Evolutionary conservation across 2,329 filamentous ascomycete genomes (phyloP), one percentile per base, ranked within the genome.

Genomic region (Aureobasidium uvarum): DNA sequence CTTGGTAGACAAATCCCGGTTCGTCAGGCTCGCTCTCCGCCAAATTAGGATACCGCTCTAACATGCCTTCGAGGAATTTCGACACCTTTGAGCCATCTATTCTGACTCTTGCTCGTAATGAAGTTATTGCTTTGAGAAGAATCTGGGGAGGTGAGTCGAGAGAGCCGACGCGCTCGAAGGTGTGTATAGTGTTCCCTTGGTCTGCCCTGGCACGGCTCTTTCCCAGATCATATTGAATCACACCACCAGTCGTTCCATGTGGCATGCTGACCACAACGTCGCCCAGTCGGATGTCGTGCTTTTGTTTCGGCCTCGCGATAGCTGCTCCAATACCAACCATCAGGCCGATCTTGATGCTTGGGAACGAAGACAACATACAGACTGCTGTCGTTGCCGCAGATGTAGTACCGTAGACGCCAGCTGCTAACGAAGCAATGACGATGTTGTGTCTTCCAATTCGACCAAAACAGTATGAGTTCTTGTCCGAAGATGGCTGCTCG

Each of bases 261-360:
- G 72, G 72, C 13, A 65, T 60, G 62, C 72, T 71, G 20, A 74
- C 68, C 1, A 71, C 70, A 8, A 74, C 60, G 46, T 74, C 72
- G 4, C 72, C 72, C 3, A 74, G 71, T 2, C 70, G 67, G 5
- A 74, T 69, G 23, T 73, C 70, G 0, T 25, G 46, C 46, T 31
- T 11, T 16, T 31, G 51, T 33, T 6, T 50, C 11, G 20, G 48
- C 5, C 62, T 62, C 0, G 70, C 67, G 10, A 71, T 69, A 0
- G 66, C 71, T 11, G 69, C 71, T 28, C 69, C 71, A 36, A 72
- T 70, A 0, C 71, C 71, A 1, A 72, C 70, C 66, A 71, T 67
- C 6, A 72, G 43, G 10, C 71, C 69, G 18, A 71, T 51, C 38
- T 48, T 52, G 62, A 72, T 56, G n/a, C 39, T 64, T 1, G 33